Evolutionary conservation across 352 stramenopile species (phyloP).

Genomic region (Phytopythium chamaehyphon): DNA sequence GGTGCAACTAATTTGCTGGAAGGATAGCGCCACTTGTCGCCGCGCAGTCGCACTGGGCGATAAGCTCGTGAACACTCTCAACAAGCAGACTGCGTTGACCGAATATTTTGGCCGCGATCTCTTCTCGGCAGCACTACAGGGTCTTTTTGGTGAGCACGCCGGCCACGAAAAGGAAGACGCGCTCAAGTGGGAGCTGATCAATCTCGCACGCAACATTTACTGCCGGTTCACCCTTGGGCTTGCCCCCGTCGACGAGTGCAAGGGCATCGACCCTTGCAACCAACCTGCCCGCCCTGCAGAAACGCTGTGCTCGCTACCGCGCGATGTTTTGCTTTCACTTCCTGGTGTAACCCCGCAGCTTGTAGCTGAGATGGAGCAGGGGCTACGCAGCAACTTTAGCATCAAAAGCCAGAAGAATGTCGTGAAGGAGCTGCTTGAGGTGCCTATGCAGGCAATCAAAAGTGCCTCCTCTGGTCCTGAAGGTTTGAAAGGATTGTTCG

Average conservation of each 20-base stretch:
- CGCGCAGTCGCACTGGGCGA: constrained; percentile 54
- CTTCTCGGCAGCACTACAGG: constrained; percentile 52
- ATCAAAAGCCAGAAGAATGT: constrained; percentile 82
- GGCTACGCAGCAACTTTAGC: constrained; percentile 69
- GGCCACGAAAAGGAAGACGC: constrained; percentile 75
- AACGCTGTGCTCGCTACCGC: constrained; percentile 37
- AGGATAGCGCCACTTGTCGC: constrained; percentile 67
- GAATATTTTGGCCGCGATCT: constrained; percentile 50
- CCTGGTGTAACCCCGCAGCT: constrained; percentile 35
- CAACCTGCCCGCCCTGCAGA: constrained; percentile 46
- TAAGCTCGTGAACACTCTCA: constrained; percentile 59
- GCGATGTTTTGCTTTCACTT: constrained; percentile 57
- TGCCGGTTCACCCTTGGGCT: constrained; percentile 63
- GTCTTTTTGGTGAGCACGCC: constrained; percentile 48
- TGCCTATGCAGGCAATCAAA: constrained; percentile 48
- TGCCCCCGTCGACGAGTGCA: constrained; percentile 70
- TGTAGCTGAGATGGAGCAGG: constrained; percentile 42
- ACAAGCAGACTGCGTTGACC: constrained; percentile 32
- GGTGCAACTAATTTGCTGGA: constrained; percentile 62
- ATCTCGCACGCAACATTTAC: constrained; percentile 81
- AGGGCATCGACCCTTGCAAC: constrained; percentile 78
- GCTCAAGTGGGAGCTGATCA: constrained; percentile 83
- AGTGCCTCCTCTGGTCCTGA: constrained; percentile 33
- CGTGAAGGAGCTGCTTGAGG: constrained; percentile 75
- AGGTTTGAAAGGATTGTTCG: constrained; percentile 19